These are phyloP conservation scores for Neoboletus magnificus DNA, from an alignment of 768 basidiomycete genomes.

Conservation along the genomic window DNA sequence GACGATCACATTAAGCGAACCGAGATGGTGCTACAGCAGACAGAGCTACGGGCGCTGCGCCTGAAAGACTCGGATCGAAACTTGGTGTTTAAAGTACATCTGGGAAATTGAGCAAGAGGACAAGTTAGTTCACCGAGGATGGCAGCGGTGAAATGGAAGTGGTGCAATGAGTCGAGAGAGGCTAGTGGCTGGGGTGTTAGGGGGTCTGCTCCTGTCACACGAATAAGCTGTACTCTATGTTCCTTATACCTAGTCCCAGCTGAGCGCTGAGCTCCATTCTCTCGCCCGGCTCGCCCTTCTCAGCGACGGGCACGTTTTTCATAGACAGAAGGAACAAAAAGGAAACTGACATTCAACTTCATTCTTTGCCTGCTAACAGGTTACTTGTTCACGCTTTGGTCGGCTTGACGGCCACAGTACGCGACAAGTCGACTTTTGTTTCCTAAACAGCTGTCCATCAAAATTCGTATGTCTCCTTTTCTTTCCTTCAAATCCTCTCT, in stretches of 20 bases:
- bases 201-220: conserved; percentile 33
- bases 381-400: no score
- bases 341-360: conserved; percentile 44
- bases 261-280: no score
- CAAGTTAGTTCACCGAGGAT: not conserved
- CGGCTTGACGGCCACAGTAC: conserved; percentile 80
- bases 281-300: conserved; percentile 33
- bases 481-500: conserved; percentile 9
- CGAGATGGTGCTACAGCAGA: not conserved
- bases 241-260: no score
- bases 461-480: conserved; percentile 39
- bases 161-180: not conserved
- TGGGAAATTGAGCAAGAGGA: no score
- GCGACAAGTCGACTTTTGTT: conserved; percentile 53
- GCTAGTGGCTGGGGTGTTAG: conserved; percentile 25
- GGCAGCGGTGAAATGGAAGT: not conserved
- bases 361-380: conserved; percentile 87
- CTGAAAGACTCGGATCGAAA: not conserved
- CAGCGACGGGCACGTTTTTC: conserved; percentile 36
- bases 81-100: not conserved
- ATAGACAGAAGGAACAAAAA: conserved; percentile 41
- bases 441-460: conserved; percentile 43
- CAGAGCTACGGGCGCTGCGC: not conserved
- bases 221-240: conserved; percentile 32
- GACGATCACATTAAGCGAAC: conserved; percentile 10